phyloP scores from a whole-genome alignment of 345 rosid species.

The Luvunga scandens region DNA sequence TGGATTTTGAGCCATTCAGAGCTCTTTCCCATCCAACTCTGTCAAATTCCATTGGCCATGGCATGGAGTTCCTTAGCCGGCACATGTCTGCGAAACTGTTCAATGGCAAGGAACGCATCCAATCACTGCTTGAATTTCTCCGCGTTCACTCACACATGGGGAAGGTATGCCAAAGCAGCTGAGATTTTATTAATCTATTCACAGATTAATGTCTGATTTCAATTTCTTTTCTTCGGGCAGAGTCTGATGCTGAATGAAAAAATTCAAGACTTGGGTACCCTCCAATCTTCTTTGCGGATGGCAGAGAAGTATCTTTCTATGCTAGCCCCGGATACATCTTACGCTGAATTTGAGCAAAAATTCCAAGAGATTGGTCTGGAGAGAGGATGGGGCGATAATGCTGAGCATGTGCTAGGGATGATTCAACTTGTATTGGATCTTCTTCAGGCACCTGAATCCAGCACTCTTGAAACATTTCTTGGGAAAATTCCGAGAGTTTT shows the following conservation, averaged over 20 bases:
- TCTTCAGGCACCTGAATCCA: conserved; percentile 92
- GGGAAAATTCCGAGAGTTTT: conserved; percentile 87
- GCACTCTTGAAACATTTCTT: conserved; percentile 83
- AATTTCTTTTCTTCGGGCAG: conserved; percentile 35
- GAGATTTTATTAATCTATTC: no score
- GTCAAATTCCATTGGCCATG: conserved; percentile 79
- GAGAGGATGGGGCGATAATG: conserved; percentile 93
- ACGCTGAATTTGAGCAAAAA: conserved; percentile 55
- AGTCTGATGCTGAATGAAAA: conserved; percentile 74
- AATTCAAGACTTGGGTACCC: conserved; percentile 52
- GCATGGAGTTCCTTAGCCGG: conserved; percentile 94
- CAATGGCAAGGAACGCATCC: conserved; percentile 93
- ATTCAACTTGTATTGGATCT: conserved; percentile 84
- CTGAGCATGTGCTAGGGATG: conserved; percentile 77
- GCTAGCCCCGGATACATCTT: conserved; percentile 49
- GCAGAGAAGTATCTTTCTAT: conserved; percentile 72
- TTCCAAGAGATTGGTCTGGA: conserved; percentile 92
- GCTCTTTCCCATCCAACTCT: conserved; percentile 95
- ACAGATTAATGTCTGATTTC: neutral
- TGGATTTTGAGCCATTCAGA: conserved; percentile 91
- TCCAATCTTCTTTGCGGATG: conserved; percentile 72
- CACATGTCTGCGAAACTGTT: conserved; percentile 90
- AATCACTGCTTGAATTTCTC: conserved; percentile 81
- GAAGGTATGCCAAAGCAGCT: conserved; percentile 40
- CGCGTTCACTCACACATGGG: conserved; percentile 71